Base-by-base conservation (phyloP, 2,329 filamentous ascomycete genomes). In the Acrocalymma vagum region DNA sequence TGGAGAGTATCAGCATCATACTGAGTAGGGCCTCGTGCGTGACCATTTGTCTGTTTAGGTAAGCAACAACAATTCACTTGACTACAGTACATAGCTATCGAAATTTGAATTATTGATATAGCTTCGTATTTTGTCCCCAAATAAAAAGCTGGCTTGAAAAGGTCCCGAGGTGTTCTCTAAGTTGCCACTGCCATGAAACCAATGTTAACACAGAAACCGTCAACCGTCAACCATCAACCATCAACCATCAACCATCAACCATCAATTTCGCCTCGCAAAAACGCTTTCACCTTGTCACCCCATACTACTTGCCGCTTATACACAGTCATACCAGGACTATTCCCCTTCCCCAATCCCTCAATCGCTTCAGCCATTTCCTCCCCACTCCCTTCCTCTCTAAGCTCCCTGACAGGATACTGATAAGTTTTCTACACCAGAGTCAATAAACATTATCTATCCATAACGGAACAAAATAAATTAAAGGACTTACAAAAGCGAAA, bases 281-380 rank as follows among this genome's bases (percentile, higher is more conserved):
- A 84, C 31, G 67, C 68, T 58, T 75, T 77, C 9, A 83, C 76
- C 38, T 75, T 77, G 27, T 79, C 72, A 8, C 77, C 80, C 82
- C 81, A 85, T 1, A 80, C 72, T 11, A 77, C 71, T 6, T 73
- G 73, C 20, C 77, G 67, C 65, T 86, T 87, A 59, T 87, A 86
- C 30, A 75, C 71, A 45, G 73, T 70, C 63, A 86, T 84, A 13
- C 63, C 71, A 2, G 82, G 82, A 29, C 78, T 78, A 71, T 69
- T 84, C 0, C 83, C 83, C 34, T 60, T 64, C 23, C 70, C 74
- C 54, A 86, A 55, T 1, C 83, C 83, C 42, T 86, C 82, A 58
- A 85, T 81, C 2, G 83, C 83, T 23, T 64, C 51, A 1, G 78
- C 80, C 36, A 86, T 57, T 6, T 74, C 75, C 53, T 78, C 75